These are phyloP conservation scores for Hymenoscyphus repandus DNA, from an alignment of 2,329 filamentous ascomycete genomes.

Conservation along the genomic window DNA sequence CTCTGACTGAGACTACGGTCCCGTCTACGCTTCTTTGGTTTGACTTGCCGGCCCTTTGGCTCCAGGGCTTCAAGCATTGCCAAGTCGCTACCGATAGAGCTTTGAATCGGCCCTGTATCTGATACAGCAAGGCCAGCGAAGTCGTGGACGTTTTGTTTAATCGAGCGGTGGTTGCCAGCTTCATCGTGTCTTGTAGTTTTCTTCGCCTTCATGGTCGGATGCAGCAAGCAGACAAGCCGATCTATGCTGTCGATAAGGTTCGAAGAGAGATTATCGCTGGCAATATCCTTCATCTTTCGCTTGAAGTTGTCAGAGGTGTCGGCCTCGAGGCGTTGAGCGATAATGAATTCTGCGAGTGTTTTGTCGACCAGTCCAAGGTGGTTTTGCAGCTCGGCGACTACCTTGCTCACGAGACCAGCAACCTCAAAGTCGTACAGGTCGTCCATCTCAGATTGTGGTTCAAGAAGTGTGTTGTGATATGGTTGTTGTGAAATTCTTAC, in stretches of 20 bases:
- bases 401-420: slow-evolving; percentile 87
- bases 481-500: not conserved
- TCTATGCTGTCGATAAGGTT: slow-evolving; percentile 90
- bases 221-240: slow-evolving; percentile 79
- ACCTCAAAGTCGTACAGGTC: slow-evolving; percentile 88
- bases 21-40: slow-evolving; percentile 34
- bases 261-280: slow-evolving; percentile 68
- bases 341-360: slow-evolving; percentile 92
- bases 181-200: slow-evolving; percentile 36
- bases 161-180: slow-evolving; percentile 36
- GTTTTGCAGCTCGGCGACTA: slow-evolving; percentile 90
- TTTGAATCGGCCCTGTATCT: slow-evolving; percentile 59
- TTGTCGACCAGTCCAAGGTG: slow-evolving; percentile 89
- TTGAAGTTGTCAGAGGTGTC: slow-evolving; percentile 68
- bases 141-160: slow-evolving; percentile 72
- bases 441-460: slow-evolving; percentile 21
- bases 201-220: slow-evolving; percentile 74
- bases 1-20: slow-evolving; percentile 50
- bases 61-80: slow-evolving; percentile 82
- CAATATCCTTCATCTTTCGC: slow-evolving; percentile 65
- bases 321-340: slow-evolving; percentile 79
- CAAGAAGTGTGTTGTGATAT: not conserved
- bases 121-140: slow-evolving; percentile 86
- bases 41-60: slow-evolving; percentile 48
- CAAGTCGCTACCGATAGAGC: slow-evolving; percentile 86